These are phyloP conservation scores for Claviceps sp. DNA, from an alignment of 2,329 filamentous ascomycete genomes.

Conservation along the genomic window DNA sequence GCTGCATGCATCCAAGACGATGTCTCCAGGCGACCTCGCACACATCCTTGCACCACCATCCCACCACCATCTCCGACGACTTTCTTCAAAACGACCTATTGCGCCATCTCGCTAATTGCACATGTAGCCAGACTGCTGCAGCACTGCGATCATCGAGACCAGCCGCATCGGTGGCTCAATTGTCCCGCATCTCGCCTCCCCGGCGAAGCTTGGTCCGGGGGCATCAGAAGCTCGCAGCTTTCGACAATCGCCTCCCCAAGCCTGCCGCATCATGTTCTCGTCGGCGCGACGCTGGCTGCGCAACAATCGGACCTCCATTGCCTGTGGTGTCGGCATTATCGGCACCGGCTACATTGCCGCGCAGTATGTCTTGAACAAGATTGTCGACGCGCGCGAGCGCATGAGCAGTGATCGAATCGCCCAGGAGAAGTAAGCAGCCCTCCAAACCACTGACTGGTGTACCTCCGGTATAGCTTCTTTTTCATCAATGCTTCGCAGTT, in stretches of 20 bases:
- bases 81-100: too few relatives aligned
- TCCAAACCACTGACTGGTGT: too few relatives aligned
- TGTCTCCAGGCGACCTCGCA: too few relatives aligned
- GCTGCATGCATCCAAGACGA: background rate
- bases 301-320: slow-evolving; percentile 81
- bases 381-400: slow-evolving; percentile 85
- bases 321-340: slow-evolving; percentile 74
- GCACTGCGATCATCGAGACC: too few relatives aligned
- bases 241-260: background rate
- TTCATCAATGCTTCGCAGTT: too few relatives aligned
- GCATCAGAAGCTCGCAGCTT: background rate
- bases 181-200: too few relatives aligned
- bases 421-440: slow-evolving; percentile 72
- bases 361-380: slow-evolving; percentile 84
- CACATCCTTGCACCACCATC: too few relatives aligned
- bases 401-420: slow-evolving; percentile 94
- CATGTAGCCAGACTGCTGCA: too few relatives aligned
- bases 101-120: too few relatives aligned
- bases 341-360: slow-evolving; percentile 85
- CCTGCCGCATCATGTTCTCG: slow-evolving; percentile 36
- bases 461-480: too few relatives aligned
- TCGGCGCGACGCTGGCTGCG: slow-evolving; percentile 82
- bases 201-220: background rate
- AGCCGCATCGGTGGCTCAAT: too few relatives aligned
- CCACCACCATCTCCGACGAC: too few relatives aligned